Percentiles rank a stretch among this genome's conserved stretches.
These are phyloP conservation scores for Dactylella cylindrospora DNA, from an alignment of 2,329 filamentous ascomycete genomes.

Conservation along the genomic window DNA sequence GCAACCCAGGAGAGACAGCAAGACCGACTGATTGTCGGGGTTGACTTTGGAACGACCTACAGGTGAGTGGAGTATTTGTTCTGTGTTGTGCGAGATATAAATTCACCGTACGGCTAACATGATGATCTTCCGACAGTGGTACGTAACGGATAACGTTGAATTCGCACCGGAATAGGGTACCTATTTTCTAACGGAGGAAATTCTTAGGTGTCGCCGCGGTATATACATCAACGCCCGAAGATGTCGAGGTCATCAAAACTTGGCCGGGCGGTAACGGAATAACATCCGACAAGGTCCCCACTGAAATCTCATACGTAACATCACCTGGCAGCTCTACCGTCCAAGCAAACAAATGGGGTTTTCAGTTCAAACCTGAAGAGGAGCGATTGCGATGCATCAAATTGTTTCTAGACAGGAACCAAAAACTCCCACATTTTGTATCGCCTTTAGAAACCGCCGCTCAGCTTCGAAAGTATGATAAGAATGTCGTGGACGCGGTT, in stretches of 20 bases:
- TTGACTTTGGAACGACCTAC: slow-evolving; percentile 63
- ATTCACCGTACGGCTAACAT: slow-evolving; percentile 2
- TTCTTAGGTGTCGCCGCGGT: slow-evolving; percentile 66
- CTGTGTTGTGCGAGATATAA: neutral
- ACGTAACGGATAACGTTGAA: slow-evolving; percentile 11
- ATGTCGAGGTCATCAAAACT: slow-evolving; percentile 79
- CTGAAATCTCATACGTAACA: slow-evolving; percentile 64
- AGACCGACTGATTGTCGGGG: slow-evolving; percentile 55
- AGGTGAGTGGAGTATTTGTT: slow-evolving; percentile 11
- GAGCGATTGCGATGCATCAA: slow-evolving; percentile 78
- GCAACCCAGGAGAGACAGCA: slow-evolving; percentile 25
- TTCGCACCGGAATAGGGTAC: neutral
- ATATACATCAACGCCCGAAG: slow-evolving; percentile 74
- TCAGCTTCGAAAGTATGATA: slow-evolving; percentile 71
- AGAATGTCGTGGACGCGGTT: slow-evolving; percentile 76
- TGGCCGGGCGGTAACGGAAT: slow-evolving; percentile 84
- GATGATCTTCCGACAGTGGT: slow-evolving; percentile 17
- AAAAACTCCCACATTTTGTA: slow-evolving; percentile 79
- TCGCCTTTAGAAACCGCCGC: slow-evolving; percentile 74
- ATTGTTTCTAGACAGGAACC: slow-evolving; percentile 76
- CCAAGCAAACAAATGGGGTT: slow-evolving; percentile 68
- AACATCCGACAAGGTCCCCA: slow-evolving; percentile 83
- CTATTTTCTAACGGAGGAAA: slow-evolving; percentile 17
- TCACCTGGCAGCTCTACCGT: slow-evolving; percentile 13
- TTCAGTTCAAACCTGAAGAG: slow-evolving; percentile 78